Conservation (phyloP, 1,284 basidiomycete genomes). For the Ceratobasidium sp. region DNA sequence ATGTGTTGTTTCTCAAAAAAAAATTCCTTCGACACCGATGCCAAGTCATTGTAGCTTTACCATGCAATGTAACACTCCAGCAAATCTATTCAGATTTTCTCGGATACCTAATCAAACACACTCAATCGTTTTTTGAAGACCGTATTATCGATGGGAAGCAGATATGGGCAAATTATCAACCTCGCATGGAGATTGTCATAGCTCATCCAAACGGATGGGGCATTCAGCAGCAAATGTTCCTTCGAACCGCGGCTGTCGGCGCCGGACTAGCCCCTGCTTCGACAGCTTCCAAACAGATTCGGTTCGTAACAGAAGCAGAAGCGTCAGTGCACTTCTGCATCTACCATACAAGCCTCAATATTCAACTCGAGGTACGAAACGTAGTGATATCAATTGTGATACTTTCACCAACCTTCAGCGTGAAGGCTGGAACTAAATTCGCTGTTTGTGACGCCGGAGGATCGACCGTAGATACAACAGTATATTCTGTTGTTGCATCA, state of each 20-base stretch:
- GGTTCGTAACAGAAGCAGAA: constrained; percentile 42
- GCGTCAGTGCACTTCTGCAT: constrained; percentile 42
- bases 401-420: too few relatives aligned
- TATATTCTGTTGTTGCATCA: constrained; percentile 36
- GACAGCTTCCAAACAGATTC: constrained; percentile 2
- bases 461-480: constrained; percentile 43
- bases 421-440: constrained; percentile 37
- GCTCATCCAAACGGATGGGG: constrained; percentile 42
- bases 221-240: constrained; percentile 35
- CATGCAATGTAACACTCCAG: constrained; percentile 2
- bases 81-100: constrained; percentile 41
- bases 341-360: background rate
- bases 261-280: constrained; percentile 24
- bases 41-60: background rate
- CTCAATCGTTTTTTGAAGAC: constrained; percentile 29
- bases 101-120: constrained; percentile 37
- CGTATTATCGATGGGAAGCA: constrained; percentile 17
- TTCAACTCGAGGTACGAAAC: constrained; percentile 12
- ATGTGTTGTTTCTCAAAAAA: background rate
- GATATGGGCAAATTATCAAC: constrained; percentile 21
- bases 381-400: too few relatives aligned
- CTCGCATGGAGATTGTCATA: constrained; percentile 29
- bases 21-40: too few relatives aligned
- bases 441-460: constrained; percentile 43
- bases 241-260: constrained; percentile 35